A percentile compares a stretch with the other conserved stretches of the same genome.
Evolutionary conservation across 2,329 filamentous ascomycete genomes (phyloP).

Genomic region (Hortaea sp.): DNA sequence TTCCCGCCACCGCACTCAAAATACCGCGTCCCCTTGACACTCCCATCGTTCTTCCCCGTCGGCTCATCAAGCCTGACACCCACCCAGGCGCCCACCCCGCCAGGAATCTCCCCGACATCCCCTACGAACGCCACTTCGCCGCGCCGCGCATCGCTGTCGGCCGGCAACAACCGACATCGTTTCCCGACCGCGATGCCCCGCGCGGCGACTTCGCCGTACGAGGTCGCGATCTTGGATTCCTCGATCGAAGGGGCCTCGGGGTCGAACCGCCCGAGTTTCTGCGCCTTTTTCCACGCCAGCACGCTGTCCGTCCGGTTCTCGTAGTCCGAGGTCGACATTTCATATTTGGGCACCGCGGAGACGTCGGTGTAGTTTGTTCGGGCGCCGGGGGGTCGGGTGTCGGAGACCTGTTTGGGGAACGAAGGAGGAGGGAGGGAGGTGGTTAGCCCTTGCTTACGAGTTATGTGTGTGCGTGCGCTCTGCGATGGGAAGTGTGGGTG

Average conservation of each 20-base stretch:
- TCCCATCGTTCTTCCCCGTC: constrained; percentile 73
- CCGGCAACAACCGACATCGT: constrained; percentile 41
- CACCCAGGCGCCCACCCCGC: constrained; percentile 54
- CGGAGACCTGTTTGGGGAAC: constrained; percentile 51
- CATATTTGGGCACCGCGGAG: constrained; percentile 76
- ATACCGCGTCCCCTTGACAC: constrained; percentile 55
- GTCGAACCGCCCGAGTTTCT: constrained; percentile 93
- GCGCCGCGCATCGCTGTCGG: constrained; percentile 53
- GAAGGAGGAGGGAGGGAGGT: neutral
- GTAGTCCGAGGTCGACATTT: constrained; percentile 78
- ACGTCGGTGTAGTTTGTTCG: constrained; percentile 75
- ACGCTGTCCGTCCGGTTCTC: constrained; percentile 79
- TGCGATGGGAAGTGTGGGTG: no score
- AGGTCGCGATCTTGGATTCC: constrained; percentile 59
- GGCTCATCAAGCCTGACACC: constrained; percentile 67
- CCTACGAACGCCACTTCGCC: constrained; percentile 65
- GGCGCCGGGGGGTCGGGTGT: constrained; percentile 65
- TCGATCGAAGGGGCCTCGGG: constrained; percentile 67
- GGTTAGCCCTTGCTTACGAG: neutral
- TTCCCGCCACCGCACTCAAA: constrained; percentile 59
- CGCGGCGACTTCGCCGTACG: constrained; percentile 58
- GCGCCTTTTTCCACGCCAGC: constrained; percentile 87
- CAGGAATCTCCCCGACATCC: constrained; percentile 61
- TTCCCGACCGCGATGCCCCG: constrained; percentile 41
- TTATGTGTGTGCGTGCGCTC: no score